Conservation (phyloP, 2,329 filamentous ascomycete genomes). For the Trichoderma endophyticum region DNA sequence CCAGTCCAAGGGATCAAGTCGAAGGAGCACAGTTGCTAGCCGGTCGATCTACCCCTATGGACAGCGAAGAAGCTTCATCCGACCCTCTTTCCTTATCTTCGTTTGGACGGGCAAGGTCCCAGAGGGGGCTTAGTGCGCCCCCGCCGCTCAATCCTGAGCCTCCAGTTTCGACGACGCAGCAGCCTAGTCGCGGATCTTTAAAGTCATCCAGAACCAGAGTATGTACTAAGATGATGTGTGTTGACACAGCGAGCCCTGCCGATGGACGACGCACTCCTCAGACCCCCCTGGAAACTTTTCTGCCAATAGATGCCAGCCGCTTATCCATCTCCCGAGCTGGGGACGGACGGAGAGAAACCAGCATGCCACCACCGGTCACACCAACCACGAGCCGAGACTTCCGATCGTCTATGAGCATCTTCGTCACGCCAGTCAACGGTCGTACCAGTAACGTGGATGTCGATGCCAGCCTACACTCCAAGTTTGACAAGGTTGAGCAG, state of each 20-base stretch:
- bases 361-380: slow-evolving; percentile 64
- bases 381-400: slow-evolving; percentile 64
- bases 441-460: slow-evolving; percentile 66
- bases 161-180: slow-evolving; percentile 18
- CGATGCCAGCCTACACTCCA: slow-evolving; percentile 68
- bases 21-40: slow-evolving; percentile 21
- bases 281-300: slow-evolving; percentile 73
- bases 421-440: slow-evolving; percentile 67
- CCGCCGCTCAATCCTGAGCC: slow-evolving; percentile 32
- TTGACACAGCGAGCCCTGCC: slow-evolving; percentile 60
- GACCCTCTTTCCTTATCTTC: slow-evolving; percentile 38
- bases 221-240: slow-evolving; percentile 49
- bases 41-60: slow-evolving; percentile 29
- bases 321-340: slow-evolving; percentile 72
- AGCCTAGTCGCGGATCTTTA: slow-evolving; percentile 21
- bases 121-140: slow-evolving; percentile 33
- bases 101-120: slow-evolving; percentile 33
- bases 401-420: slow-evolving; percentile 48
- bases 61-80: slow-evolving; percentile 33
- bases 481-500: slow-evolving; percentile 77
- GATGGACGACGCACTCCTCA: slow-evolving; percentile 63
- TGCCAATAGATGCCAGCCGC: slow-evolving; percentile 75
- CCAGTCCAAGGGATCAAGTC: slow-evolving; percentile 17
- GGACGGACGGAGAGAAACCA: slow-evolving; percentile 35
- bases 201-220: slow-evolving; percentile 32